phyloP scores from a whole-genome alignment of 2,329 filamentous ascomycete genomes.

The Aspergillus japonicus region DNA sequence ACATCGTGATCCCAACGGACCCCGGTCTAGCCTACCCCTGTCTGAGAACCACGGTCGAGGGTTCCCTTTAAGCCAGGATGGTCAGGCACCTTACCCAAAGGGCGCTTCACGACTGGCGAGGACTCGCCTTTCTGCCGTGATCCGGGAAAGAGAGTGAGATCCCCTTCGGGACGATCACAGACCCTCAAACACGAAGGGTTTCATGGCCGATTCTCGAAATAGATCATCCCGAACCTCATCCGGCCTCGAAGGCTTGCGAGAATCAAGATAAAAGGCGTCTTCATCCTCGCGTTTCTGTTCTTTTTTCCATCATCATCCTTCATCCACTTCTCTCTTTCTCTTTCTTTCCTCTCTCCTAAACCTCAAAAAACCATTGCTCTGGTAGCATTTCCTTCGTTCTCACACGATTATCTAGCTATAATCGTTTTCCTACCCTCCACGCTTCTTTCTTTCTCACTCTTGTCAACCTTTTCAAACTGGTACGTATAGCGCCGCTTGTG shows the following conservation, averaged over 20 bases:
- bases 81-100: not conserved
- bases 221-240: not conserved
- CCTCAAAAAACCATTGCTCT: not conserved
- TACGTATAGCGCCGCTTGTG: not conserved
- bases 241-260: not conserved
- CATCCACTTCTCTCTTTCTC: not conserved
- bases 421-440: not conserved
- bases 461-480: not conserved
- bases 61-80: not conserved
- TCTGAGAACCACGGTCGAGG: not conserved
- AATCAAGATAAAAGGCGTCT: not conserved
- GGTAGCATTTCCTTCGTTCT: not conserved
- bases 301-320: not conserved
- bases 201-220: not conserved
- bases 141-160: not conserved
- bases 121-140: not conserved
- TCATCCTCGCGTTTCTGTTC: not conserved
- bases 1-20: not conserved
- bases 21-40: not conserved
- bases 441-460: not conserved
- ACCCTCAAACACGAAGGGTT: not conserved
- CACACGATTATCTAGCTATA: not conserved
- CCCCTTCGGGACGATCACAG: not conserved
- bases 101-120: not conserved
- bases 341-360: not conserved